Evolutionary conservation across 768 basidiomycete species (phyloP), one percentile per base, ranked within the genome.

Genomic region (Lactifluus hygrophoroides): DNA sequence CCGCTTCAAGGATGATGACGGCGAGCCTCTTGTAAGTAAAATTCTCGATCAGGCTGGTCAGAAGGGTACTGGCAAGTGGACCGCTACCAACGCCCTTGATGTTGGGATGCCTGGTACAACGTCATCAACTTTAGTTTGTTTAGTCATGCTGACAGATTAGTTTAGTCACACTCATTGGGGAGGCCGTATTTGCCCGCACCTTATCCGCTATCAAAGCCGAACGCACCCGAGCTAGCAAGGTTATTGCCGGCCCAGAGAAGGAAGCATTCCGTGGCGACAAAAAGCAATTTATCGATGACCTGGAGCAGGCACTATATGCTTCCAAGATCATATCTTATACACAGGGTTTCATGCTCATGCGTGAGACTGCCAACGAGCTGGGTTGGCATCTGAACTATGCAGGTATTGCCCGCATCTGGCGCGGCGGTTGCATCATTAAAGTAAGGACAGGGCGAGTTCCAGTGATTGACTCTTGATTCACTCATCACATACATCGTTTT

Each of bases 31-130:
- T 65, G 85, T 99, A 63, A 79, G 77, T 66, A 99, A 98, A 77
- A 95, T 99, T 68, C 81, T 96, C 65, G 96, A 99, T 74, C 72
- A 88, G 68, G 96, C 96, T 59, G 95, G 95, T 38, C 96, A 99
- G 74, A 99, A 99, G 76, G 96, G 96, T 70, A 99, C 96, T 62
- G 94, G 96, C 58, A 99, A 99, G 76, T 99, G 96, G 96, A 99
- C 96, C 56, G 96, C 96, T 57, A 89, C 97, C 68, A 86, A 86
- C 66, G 96, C 96, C 59, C 84, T 99, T 65, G 96, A 99, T 54
- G 86, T 90, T 64, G 94, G 90, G 67, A 86, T 81, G 60, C 80
- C 90, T 44, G 91, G 90, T 89, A 62, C 60, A 83, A 38, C 61
- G 40, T 56, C 35, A 43, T 27, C 47, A 10, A 37, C 34, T 11